phyloP scores from a whole-genome alignment of 192 early-diverging fungal species.

The Podila minutissima region DNA sequence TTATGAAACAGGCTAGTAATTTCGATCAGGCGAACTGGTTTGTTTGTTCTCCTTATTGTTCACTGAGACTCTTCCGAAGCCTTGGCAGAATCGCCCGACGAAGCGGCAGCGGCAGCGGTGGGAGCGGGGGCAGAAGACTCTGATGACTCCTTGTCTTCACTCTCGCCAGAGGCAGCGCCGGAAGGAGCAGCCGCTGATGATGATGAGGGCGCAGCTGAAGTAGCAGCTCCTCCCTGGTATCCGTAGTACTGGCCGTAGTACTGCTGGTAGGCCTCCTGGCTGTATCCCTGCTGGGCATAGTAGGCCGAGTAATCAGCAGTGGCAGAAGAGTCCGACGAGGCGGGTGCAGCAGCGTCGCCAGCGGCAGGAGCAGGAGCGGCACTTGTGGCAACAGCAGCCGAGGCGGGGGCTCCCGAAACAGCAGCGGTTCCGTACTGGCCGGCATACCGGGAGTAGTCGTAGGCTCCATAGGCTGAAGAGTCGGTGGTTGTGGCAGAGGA shows the following conservation, averaged over 20 bases:
- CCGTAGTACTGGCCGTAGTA: slow-evolving; percentile 59
- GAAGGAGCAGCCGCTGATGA: neutral
- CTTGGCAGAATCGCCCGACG: neutral
- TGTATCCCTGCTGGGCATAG: slow-evolving; percentile 53
- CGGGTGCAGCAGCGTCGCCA: neutral
- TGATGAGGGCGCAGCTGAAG: neutral
- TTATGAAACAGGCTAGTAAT: too few species aligned
- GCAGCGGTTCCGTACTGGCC: slow-evolving; percentile 5
- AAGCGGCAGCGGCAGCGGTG: neutral
- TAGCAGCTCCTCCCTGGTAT: slow-evolving; percentile 22
- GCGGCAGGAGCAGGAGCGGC: neutral
- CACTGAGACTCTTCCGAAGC: neutral
- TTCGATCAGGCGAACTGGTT: too few species aligned
- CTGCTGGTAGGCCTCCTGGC: slow-evolving; percentile 53
- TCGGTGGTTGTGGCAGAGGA: slow-evolving; percentile 3
- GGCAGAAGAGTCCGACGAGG: slow-evolving; percentile 10
- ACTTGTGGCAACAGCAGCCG: slow-evolving; percentile 17
- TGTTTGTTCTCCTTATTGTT: neutral
- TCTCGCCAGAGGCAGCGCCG: neutral
- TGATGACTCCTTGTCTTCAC: neutral
- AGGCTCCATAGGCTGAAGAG: slow-evolving; percentile 24
- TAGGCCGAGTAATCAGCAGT: slow-evolving; percentile 53
- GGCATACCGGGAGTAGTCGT: slow-evolving; percentile 35
- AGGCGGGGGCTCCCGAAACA: neutral
- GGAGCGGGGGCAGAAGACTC: slow-evolving; percentile 5